These are phyloP conservation scores for Neonectria faginata DNA, from an alignment of 2,329 filamentous ascomycete species.

Conservation along the genomic window DNA sequence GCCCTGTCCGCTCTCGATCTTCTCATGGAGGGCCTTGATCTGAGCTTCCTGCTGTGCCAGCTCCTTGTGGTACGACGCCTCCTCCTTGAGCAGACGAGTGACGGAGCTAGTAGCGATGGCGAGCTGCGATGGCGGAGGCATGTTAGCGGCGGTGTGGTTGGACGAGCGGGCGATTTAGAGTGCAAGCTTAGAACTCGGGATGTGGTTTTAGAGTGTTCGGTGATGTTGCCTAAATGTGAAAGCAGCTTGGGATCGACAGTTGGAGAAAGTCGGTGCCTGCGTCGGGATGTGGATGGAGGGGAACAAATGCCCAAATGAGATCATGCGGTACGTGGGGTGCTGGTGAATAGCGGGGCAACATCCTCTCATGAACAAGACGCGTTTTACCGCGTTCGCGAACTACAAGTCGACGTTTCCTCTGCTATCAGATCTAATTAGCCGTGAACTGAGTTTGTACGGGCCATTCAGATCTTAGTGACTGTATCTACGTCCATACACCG, in stretches of 20 bases:
- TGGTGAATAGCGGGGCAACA: slow-evolving; percentile 41
- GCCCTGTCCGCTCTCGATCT: slow-evolving; percentile 61
- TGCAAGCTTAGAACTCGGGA: neutral
- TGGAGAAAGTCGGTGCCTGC: slow-evolving; percentile 38
- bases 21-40: slow-evolving; percentile 74
- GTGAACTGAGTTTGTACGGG: neutral
- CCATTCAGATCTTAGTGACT: neutral
- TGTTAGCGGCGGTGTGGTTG: slow-evolving; percentile 52
- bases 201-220: neutral
- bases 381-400: neutral
- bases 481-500: neutral
- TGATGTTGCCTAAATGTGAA: neutral
- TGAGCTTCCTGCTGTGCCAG: slow-evolving; percentile 78
- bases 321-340: slow-evolving; percentile 45
- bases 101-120: slow-evolving; percentile 84
- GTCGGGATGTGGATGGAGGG: slow-evolving; percentile 28
- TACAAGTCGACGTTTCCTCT: neutral
- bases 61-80: slow-evolving; percentile 90
- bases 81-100: slow-evolving; percentile 89
- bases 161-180: no score
- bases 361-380: slow-evolving; percentile 16
- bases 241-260: slow-evolving; percentile 11
- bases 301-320: slow-evolving; percentile 43
- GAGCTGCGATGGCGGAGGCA: slow-evolving; percentile 83
- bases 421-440: neutral